Evolutionary conservation across 495 filamentous ascomycete species (phyloP), one percentile per base, ranked within the genome.

Genomic region (Tuber calosporum): DNA sequence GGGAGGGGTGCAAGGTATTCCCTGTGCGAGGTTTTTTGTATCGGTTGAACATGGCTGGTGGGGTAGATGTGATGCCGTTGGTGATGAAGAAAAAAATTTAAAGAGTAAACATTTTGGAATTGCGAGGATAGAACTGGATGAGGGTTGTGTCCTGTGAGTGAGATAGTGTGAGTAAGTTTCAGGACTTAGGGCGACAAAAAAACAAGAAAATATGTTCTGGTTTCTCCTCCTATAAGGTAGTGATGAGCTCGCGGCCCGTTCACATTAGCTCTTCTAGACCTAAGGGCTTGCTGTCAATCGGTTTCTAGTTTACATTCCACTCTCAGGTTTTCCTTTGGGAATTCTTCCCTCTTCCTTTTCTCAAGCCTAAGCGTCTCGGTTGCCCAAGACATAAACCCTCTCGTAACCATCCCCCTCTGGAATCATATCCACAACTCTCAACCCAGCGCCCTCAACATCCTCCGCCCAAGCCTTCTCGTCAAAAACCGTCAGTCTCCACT

Each of bases 401-500:
- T 71, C 45, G 34, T 42, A 36, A 2, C 40, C 34, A 9, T 70
- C 71, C 26, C 67, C 71, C 42, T 72, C 68, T n/a, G 58, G 42
- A n/a, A 79, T 11, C 6, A 75, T 36, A 17, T 72, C 36, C 15
- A 30, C 43, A 37, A 77, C 37, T 30, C 36, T 30, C 39, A 77
- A 72, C 19, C 73, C 69, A 36, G 72, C 75, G 22, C 41, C 42
- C 41, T 67, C 69, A 22, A 66, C 62, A 67, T 69, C 72, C 38
- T 71, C 39, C 19, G 20, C 62, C 67, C 74, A 74, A 26, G 17
- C 69, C 42, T 38, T 39, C 30, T 72, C 73, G 42, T 69, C 73
- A 74, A 70, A 72, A 53, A 48, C 67, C 1, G 9, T 67, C 71
- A 75, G 66, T 30, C 66, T 67, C 75, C 75, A 74, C 13, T 69